A percentile compares a stretch with the other conserved stretches of the same genome.
Conservation (phyloP, 345 rosid genomes). For the Salix udensis region DNA sequence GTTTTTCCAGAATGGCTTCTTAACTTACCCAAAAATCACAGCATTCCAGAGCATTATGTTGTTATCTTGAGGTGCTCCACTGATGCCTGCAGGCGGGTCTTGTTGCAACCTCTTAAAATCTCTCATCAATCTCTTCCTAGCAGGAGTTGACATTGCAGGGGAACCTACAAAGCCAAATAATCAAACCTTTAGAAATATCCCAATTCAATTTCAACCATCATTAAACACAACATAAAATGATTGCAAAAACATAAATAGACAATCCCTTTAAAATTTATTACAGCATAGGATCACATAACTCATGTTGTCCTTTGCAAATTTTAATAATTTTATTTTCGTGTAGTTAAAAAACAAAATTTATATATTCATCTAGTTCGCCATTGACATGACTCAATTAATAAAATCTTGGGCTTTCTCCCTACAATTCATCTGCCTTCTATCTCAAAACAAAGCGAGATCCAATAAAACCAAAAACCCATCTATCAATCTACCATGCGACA, state of each 20-base stretch:
- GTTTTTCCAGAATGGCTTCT: not conserved
- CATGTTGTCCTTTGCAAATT: too few relatives aligned
- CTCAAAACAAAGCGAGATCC: not conserved
- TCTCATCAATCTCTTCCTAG: conserved; percentile 36
- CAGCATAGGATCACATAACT: too few relatives aligned
- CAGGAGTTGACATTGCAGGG: conserved; percentile 25
- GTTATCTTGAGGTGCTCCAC: conserved; percentile 32
- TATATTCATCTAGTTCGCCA: too few relatives aligned
- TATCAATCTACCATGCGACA: not conserved
- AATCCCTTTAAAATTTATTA: too few relatives aligned
- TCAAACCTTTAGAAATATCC: not conserved
- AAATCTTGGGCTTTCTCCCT: not conserved
- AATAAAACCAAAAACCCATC: not conserved
- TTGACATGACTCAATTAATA: too few relatives aligned
- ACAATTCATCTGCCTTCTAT: not conserved
- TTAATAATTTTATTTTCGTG: too few relatives aligned
- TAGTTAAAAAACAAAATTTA: too few relatives aligned
- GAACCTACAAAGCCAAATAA: not conserved
- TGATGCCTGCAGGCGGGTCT: conserved; percentile 35
- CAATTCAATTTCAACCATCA: too few relatives aligned
- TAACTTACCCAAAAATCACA: conserved; percentile 29
- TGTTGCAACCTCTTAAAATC: conserved; percentile 37
- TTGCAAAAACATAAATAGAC: too few relatives aligned
- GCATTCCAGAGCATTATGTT: conserved; percentile 36
- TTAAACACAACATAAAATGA: too few relatives aligned